Evolutionary conservation across 2,329 filamentous ascomycete genomes (phyloP).

Genomic region (Cryphonectria radicalis): DNA sequence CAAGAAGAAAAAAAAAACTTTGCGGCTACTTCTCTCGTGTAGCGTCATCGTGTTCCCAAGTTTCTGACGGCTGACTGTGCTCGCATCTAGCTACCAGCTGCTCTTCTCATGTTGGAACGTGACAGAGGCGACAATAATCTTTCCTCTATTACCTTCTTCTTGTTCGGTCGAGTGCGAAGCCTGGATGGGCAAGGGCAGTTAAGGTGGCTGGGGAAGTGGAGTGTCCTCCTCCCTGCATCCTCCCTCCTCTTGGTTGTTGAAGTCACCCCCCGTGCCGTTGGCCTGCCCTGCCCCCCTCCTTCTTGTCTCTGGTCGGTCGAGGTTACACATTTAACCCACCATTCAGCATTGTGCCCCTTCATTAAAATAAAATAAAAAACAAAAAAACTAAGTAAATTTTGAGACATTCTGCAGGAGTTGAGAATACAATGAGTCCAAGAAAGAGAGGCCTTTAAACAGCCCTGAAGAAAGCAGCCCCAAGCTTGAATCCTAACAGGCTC

Average conservation of each 20-base stretch:
- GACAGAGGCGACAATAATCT: neutral
- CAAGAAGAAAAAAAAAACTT: neutral
- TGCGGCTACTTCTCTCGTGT: neutral
- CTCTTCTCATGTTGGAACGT: neutral
- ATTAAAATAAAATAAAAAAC: too few species aligned
- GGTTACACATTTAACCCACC: neutral
- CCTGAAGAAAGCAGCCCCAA: neutral
- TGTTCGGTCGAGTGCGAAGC: neutral
- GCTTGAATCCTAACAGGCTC: neutral
- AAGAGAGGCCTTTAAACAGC: too few species aligned
- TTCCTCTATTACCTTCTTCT: neutral
- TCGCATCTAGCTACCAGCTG: neutral
- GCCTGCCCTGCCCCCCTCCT: too few species aligned
- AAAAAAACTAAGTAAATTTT: neutral
- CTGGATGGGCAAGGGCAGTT: neutral
- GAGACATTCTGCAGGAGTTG: neutral
- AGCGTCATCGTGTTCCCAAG: neutral
- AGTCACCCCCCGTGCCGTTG: neutral
- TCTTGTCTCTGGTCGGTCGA: neutral
- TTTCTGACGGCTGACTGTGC: neutral
- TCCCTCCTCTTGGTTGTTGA: too few species aligned
- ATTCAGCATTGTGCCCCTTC: neutral
- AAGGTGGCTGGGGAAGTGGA: slow-evolving; percentile 4
- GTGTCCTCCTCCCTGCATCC: neutral
- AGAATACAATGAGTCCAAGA: too few species aligned